Evolutionary conservation across 306 rosid species (phyloP), one percentile per base, ranked within the genome.

Genomic region (Mucuna pruriens): DNA sequence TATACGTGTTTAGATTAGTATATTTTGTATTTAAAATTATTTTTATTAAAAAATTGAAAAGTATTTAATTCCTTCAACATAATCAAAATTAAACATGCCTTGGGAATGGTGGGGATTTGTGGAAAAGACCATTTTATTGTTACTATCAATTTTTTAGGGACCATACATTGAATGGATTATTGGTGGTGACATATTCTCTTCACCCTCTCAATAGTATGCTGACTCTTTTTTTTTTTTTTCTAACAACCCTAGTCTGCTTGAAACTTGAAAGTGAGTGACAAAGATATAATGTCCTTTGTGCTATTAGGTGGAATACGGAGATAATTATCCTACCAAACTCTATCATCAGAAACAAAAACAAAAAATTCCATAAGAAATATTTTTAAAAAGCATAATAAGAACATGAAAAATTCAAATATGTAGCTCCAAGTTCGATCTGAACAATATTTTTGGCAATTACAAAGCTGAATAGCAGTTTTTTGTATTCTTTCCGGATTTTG

Each of bases 211-310:
- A 57, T 64, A 75, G n/a, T 19, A 61, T 57, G 62, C 26, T 25
- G 65, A 61, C 10, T 62, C 82, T 82, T 89, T 87, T 87, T 84
- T 83, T 82, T 87, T 85, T 84, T 83, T 82, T 87, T 85, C 86
- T 77, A 22, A 29, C 65, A 72, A 67, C 82, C 57, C 57, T 85
- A 79, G 80, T 63, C 48, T 64, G 68, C 78, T 74, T 29, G 80
- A 82, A 29, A 82, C 71, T 48, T 31, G 68, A 31, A 36, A 54
- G 49, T 44, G 75, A 82, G 81, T 36, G 87, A 84, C 74, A 58
- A 67, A 66, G 81, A 83, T 82, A 83, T 72, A 81, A 83, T 78
- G 82, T 64, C 80, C 78, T 81, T 49, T 22, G 26, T 54, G 74
- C 13, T 3, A 42, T 12, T 42, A 49, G 74, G 22, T 84, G 22